Conservation (phyloP, 106 monocot species). For the Alisma plantagoaquatica region DNA sequence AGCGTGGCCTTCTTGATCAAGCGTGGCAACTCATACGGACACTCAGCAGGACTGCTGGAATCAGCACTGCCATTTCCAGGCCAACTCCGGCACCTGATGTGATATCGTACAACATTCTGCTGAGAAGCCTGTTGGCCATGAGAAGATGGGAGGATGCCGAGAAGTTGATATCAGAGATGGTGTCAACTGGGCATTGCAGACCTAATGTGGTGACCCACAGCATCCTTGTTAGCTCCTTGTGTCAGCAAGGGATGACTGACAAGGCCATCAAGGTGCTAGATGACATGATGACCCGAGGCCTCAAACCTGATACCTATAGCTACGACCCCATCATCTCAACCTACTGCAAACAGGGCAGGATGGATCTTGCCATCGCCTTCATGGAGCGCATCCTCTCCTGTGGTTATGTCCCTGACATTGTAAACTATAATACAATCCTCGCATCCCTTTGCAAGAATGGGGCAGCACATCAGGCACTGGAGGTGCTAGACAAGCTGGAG, state of each 20-base stretch:
- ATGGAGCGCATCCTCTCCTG: slow-evolving; percentile 45
- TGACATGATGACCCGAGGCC: slow-evolving; percentile 35
- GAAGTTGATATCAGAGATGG: slow-evolving; percentile 34
- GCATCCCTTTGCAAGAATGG: slow-evolving; percentile 58
- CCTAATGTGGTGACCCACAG: slow-evolving; percentile 46
- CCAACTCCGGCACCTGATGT: slow-evolving; percentile 22
- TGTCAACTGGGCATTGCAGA: not conserved
- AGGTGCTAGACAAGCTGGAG: slow-evolving; percentile 29
- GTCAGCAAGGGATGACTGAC: slow-evolving; percentile 34
- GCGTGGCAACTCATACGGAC: slow-evolving; percentile 29
- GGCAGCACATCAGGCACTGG: slow-evolving; percentile 26
- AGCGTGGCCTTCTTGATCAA: slow-evolving; percentile 27
- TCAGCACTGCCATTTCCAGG: not conserved
- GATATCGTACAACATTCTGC: slow-evolving; percentile 41
- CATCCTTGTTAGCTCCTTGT: slow-evolving; percentile 41
- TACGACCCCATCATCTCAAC: slow-evolving; percentile 51
- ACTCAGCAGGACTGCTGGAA: no score
- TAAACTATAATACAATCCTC: slow-evolving; percentile 62
- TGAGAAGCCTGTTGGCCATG: slow-evolving; percentile 19
- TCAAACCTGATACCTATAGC: slow-evolving; percentile 47
- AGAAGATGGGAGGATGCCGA: slow-evolving; percentile 34
- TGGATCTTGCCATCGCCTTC: slow-evolving; percentile 48
- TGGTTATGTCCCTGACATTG: slow-evolving; percentile 54
- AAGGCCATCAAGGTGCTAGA: slow-evolving; percentile 38
- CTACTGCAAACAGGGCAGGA: slow-evolving; percentile 44